Evolutionary conservation across 108 stramenopile species (phyloP).

Genomic region (Cyclotella distinguenda): DNA sequence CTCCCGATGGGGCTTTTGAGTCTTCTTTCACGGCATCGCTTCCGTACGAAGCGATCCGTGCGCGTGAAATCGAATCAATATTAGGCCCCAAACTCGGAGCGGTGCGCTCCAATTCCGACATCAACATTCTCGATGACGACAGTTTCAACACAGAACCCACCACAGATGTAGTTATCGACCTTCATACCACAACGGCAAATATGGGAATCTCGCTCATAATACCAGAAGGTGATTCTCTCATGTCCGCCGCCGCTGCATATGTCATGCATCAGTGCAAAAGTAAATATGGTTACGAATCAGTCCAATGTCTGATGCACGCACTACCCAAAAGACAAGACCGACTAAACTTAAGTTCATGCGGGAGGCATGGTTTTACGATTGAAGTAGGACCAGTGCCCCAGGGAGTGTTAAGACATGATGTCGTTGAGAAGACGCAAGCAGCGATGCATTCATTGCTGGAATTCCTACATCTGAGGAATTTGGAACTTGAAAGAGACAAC

Average conservation of each 20-base stretch:
- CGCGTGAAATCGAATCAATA: conserved; percentile 62
- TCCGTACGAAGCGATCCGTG: conserved; percentile 61
- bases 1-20: neutral
- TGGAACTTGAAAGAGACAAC: conserved; percentile 31
- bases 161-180: conserved; percentile 71
- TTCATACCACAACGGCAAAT: conserved; percentile 83
- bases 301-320: conserved; percentile 66
- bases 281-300: conserved; percentile 32
- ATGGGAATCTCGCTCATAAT: conserved; percentile 82
- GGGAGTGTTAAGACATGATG: conserved; percentile 80
- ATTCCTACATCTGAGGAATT: conserved; percentile 59
- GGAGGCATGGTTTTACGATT: conserved; percentile 70
- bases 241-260: conserved; percentile 76
- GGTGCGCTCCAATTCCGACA: no score
- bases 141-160: conserved; percentile 22
- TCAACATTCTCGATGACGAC: neutral
- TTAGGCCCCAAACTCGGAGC: conserved; percentile 72
- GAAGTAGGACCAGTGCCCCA: conserved; percentile 85
- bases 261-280: conserved; percentile 52
- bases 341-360: conserved; percentile 71
- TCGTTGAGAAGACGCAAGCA: conserved; percentile 67
- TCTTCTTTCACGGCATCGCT: conserved; percentile 2
- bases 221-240: conserved; percentile 63
- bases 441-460: conserved; percentile 64
- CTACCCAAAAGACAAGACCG: conserved; percentile 53